Conservation (phyloP, 352 stramenopile species). For the Pythium sukuiense region DNA sequence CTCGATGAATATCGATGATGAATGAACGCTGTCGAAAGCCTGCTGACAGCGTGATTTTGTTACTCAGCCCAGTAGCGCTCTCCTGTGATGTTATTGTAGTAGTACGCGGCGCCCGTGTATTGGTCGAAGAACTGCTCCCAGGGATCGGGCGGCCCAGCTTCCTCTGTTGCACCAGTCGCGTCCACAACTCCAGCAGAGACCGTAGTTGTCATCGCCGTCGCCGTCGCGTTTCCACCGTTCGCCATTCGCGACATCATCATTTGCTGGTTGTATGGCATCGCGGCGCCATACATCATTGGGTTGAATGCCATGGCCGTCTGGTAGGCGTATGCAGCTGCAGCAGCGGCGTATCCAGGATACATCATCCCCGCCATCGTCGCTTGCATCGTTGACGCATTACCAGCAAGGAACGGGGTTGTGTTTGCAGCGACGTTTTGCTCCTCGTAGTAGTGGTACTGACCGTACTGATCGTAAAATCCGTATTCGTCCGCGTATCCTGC, state of each 20-base stretch:
- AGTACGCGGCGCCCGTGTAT: conserved; percentile 81
- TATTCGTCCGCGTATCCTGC: conserved; percentile 66
- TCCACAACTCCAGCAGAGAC: conserved; percentile 2
- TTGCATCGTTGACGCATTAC: conserved; percentile 23
- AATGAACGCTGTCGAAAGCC: conserved; percentile 17
- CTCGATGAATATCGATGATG: conserved; percentile 73
- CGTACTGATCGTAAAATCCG: conserved; percentile 79
- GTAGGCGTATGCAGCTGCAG: conserved; percentile 55
- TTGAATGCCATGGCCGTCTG: conserved; percentile 53
- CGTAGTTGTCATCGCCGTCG: background rate
- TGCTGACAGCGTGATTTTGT: conserved; percentile 7
- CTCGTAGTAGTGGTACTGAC: conserved; percentile 86
- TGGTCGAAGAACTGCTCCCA: conserved; percentile 90
- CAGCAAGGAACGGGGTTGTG: conserved; percentile 27
- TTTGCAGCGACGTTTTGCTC: conserved; percentile 27
- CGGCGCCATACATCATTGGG: conserved; percentile 49
- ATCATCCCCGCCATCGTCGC: conserved; percentile 37
- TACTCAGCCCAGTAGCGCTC: conserved; percentile 79
- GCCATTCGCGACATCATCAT: conserved; percentile 39
- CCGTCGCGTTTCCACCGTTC: background rate
- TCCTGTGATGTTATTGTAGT: conserved; percentile 88
- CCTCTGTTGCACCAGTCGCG: background rate
- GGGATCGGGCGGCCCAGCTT: conserved; percentile 46
- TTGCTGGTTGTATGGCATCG: conserved; percentile 45
- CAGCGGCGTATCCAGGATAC: conserved; percentile 47